phyloP scores from a whole-genome alignment of 305 asterid genomes.

The Ruellia speciosa region DNA sequence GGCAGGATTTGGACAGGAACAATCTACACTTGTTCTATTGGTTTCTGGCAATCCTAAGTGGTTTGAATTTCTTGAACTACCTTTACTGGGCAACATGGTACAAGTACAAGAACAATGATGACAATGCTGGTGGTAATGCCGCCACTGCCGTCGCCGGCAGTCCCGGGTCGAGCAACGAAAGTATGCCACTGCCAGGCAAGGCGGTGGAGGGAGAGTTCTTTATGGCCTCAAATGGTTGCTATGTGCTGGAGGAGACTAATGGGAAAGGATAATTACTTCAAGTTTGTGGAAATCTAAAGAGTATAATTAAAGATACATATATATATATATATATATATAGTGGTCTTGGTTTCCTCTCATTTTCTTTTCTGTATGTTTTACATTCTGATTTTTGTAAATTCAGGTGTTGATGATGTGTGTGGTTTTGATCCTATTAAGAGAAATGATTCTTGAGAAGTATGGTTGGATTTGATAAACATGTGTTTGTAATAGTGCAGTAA shows the following conservation, averaged over 20 bases:
- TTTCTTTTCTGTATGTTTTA: too few species aligned
- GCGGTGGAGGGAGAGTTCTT: slow-evolving; percentile 14
- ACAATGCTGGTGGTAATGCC: neutral
- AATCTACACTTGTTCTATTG: slow-evolving; percentile 34
- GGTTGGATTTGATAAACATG: slow-evolving; percentile 20
- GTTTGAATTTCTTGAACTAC: slow-evolving; percentile 35
- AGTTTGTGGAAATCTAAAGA: neutral
- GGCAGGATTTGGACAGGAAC: slow-evolving; percentile 29
- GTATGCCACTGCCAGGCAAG: neutral
- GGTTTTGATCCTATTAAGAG: slow-evolving; percentile 19
- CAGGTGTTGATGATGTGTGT: slow-evolving; percentile 23
- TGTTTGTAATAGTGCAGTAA: slow-evolving; percentile 15
- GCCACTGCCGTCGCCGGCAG: neutral
- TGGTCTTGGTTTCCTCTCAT: neutral
- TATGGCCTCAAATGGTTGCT: slow-evolving; percentile 22
- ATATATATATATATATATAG: neutral
- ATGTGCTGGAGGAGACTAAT: slow-evolving; percentile 19
- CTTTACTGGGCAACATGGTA: slow-evolving; percentile 42
- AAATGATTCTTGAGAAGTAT: slow-evolving; percentile 23
- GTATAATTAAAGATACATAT: neutral
- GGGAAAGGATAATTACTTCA: slow-evolving; percentile 18
- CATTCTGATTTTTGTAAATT: neutral
- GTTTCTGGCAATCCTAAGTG: slow-evolving; percentile 39
- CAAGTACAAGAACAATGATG: slow-evolving; percentile 24
- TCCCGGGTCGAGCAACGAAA: neutral